Evolutionary conservation across 106 monocot species (phyloP).

Genomic region (Triglochin maritima): DNA sequence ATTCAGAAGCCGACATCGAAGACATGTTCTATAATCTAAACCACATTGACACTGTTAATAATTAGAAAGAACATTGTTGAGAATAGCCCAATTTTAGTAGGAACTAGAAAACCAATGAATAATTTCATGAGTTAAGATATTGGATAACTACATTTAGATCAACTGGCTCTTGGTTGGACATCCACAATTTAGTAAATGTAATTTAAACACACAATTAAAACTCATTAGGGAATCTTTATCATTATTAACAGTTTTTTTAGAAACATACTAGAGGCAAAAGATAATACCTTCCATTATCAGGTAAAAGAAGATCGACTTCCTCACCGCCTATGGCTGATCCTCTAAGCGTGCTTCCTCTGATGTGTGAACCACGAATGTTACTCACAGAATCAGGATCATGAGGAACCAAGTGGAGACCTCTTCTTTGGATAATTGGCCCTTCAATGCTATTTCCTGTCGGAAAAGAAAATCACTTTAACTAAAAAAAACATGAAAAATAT

Average conservation of each 20-base stretch:
- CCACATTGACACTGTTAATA: too few species aligned
- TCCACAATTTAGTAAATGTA: too few species aligned
- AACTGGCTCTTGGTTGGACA: too few species aligned
- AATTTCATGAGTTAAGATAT: too few species aligned
- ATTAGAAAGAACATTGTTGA: too few species aligned
- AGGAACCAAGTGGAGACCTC: conserved; percentile 62
- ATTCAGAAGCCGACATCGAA: too few species aligned
- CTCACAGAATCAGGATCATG: conserved; percentile 65
- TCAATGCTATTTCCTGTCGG: background rate
- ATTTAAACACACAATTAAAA: too few species aligned
- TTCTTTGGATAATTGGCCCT: conserved; percentile 2
- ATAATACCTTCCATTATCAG: conserved; percentile 69
- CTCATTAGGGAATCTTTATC: too few species aligned
- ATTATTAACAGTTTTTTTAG: background rate
- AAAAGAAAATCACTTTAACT: background rate
- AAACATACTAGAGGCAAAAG: background rate
- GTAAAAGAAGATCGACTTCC: conserved; percentile 96
- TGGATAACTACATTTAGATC: too few species aligned
- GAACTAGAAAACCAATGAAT: too few species aligned
- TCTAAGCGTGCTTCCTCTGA: conserved; percentile 81
- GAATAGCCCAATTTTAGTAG: too few species aligned
- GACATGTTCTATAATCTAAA: too few species aligned
- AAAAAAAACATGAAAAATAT: background rate
- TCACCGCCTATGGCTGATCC: conserved; percentile 65
- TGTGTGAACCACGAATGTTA: conserved; percentile 62